Evolutionary conservation across 2,329 filamentous ascomycete species (phyloP), one percentile per base, ranked within the genome.

Genomic region (Ilyonectria sp.): DNA sequence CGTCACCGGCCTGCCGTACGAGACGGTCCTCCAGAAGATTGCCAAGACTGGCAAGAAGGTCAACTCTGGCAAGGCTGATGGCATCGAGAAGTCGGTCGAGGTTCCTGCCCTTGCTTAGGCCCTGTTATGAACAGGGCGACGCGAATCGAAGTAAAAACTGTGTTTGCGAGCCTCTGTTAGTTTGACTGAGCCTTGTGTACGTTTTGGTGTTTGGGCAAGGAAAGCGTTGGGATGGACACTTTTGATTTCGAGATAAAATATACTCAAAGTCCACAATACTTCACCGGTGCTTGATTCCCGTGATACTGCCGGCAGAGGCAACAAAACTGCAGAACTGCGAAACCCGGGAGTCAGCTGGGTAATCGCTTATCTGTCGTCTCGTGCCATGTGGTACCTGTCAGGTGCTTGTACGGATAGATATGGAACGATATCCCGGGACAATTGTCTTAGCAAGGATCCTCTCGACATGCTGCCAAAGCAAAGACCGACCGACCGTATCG

Each of bases 41-140:
- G 91, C 92, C 87, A 97, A 97, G 90, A 97, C 95, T 13, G 95
- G 95, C 78, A 98, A 98, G 90, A 92, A 92, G 78, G 91, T 98
- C 79, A 97, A 93, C 82, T 90, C 87, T 31, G 93, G 88, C 74
- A 89, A 90, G 85, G 91, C 87, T 26, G 92, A 95, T 78, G 93
- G 92, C 61, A 86, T 88, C 67, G 79, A 80, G 64, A 82, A 84
- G 80, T 86, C 86, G 68, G 80, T 90, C 69, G 85, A 85, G 76
- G 75, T 88, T 31, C 73, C 81, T 31, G 81, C 81, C 33, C 71
- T 75, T 52, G 77, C 78, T 37, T 80, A 53, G 69, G 47, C 17
- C 21, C 10, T 23, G 13, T n/a, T 37, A 9, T 31, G 47, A 35
- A 50, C 46, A 6, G 61, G 46, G 49, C 47, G 35, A 60, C 23